phyloP scores from a whole-genome alignment of 805 yeast species.

The Vanderwaltozyma polyspora region DNA sequence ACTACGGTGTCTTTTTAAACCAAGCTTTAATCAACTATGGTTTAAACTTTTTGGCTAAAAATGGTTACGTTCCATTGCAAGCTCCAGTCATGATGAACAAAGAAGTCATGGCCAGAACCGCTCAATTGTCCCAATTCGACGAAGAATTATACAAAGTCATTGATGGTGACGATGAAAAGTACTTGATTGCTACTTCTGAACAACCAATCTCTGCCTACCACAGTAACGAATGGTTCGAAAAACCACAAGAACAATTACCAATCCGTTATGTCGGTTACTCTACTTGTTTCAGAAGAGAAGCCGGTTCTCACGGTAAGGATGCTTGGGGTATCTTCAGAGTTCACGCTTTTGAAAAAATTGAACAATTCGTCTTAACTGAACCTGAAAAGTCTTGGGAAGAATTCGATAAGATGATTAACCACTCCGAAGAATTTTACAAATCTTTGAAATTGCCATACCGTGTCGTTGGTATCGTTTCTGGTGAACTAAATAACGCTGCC shows the following conservation, averaged over 20 bases:
- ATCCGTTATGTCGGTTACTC: constrained; percentile 96
- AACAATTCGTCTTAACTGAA: constrained; percentile 90
- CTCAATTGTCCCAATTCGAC: constrained; percentile 94
- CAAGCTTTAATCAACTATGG: constrained; percentile 98
- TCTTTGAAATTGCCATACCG: constrained; percentile 89
- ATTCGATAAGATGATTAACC: constrained; percentile 88
- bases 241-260: constrained; percentile 93
- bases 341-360: constrained; percentile 96
- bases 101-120: constrained; percentile 98
- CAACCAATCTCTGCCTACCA: constrained; percentile 98
- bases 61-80: constrained; percentile 82
- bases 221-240: constrained; percentile 96
- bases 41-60: constrained; percentile 64
- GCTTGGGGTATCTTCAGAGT: constrained; percentile 99
- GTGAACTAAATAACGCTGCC: constrained; percentile 97
- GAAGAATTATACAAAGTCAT: constrained; percentile 95
- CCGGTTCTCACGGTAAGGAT: constrained; percentile 98
- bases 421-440: constrained; percentile 87
- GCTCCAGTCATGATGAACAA: constrained; percentile 99
- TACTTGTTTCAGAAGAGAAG: constrained; percentile 98
- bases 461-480: constrained; percentile 95
- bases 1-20: constrained; percentile 92
- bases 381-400: constrained; percentile 98
- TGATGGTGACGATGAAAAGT: constrained; percentile 96
- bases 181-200: constrained; percentile 95